Base-by-base conservation (phyloP, 768 basidiomycete genomes). In the Neoboletus brunneissimus region DNA sequence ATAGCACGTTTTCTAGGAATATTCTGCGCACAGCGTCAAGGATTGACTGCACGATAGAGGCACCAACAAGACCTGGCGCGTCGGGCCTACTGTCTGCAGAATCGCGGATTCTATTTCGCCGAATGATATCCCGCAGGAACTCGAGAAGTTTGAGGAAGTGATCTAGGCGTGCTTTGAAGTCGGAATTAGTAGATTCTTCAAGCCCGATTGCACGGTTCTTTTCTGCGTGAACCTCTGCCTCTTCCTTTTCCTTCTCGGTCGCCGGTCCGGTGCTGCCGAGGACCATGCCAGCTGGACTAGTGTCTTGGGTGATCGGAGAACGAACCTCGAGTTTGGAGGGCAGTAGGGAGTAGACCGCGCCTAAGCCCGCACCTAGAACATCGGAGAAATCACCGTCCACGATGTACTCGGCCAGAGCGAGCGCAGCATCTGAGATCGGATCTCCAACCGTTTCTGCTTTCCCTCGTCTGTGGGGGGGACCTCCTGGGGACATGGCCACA, bases 331-430 rank as follows among this genome's bases (percentile, higher is more conserved):
- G 79, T 72, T 97, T 97, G 20, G 86, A 84, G 0, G 96, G 96
- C 12, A 98, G 77, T 2, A 94, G 73, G 2, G 94, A 97, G 67
- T 96, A 98, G 2, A 96, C 89, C 0, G 96, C 96, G 4, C 93
- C 88, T 12, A 98, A 71, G 16, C 94, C 94, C 4, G 96, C 96
- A 18, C 88, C 93, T 45, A 98, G 82, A 12, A 98, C 96, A 60
- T 98, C 94, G n/a, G 94, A 92, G 70, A 97, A 96, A 72, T 98
- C 96, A n/a, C 94, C 92, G 65, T 96, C 92, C 18, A 97, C 81
- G 50, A 98, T 91, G 68, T 93, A 97, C 67, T 95, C 93, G 20
- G 92, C 92, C 38, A 98, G 77, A 9, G 91, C 89, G 42, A 95
- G 77, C 1, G 89, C 89, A 1, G 93, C 91, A 66, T 94, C 93